Percentiles rank a stretch among this genome's conserved stretches.
Evolutionary conservation across 2,329 filamentous ascomycete genomes (phyloP).

Genomic region (Fusarium mundagurra): DNA sequence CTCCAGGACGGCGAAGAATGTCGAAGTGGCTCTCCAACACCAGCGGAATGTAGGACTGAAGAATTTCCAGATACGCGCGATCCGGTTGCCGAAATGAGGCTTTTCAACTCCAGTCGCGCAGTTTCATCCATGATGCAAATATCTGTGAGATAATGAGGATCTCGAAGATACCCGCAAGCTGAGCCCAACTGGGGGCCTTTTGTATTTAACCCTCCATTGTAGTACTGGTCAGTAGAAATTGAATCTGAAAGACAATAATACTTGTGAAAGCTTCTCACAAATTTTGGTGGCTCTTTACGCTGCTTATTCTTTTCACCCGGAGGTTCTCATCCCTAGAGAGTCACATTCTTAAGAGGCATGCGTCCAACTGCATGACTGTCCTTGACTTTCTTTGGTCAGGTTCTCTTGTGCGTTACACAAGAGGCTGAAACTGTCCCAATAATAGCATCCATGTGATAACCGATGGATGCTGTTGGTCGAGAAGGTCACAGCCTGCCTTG

Average conservation of each 20-base stretch:
- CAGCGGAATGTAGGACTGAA: accelerated
- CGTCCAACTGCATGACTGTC: not conserved
- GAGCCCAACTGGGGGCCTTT: not conserved
- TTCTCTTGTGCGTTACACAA: not conserved
- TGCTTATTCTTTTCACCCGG: not conserved
- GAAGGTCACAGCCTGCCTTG: accelerated
- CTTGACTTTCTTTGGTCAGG: not conserved
- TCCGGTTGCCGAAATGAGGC: not conserved
- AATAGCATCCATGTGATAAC: not conserved
- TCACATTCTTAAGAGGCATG: not conserved
- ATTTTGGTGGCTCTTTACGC: not conserved
- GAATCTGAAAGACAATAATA: not conserved
- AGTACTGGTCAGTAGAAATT: too few species aligned
- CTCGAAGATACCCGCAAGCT: not conserved
- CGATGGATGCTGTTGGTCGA: not conserved
- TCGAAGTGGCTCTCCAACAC: not conserved
- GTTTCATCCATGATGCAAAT: not conserved
- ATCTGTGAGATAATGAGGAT: too few species aligned
- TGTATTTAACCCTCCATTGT: too few species aligned
- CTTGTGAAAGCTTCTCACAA: not conserved
- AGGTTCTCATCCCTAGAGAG: not conserved
- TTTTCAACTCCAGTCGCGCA: not conserved
- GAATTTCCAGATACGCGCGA: not conserved
- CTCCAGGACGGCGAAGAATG: not conserved
- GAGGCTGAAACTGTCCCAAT: not conserved